A percentile compares a stretch with the other conserved stretches of the same genome.
Evolutionary conservation across 257 asterid genomes (phyloP).

Genomic region (Jacaranda copaia): DNA sequence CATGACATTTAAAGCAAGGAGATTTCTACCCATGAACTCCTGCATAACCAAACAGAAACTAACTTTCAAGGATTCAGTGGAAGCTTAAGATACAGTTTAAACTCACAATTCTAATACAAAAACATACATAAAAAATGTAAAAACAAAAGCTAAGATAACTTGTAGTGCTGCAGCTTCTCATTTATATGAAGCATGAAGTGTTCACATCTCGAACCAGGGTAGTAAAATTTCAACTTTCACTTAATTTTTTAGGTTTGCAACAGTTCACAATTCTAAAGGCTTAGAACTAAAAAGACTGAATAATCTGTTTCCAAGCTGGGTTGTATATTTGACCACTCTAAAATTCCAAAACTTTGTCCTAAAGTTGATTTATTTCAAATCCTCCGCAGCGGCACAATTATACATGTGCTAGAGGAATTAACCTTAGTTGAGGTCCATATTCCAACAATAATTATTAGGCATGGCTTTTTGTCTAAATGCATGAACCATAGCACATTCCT

Average conservation of each 20-base stretch:
- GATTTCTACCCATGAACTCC: conserved; percentile 99
- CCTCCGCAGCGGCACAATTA: background rate
- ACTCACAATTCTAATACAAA: background rate
- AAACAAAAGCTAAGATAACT: conserved; percentile 5
- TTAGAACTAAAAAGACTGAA: conserved; percentile 19
- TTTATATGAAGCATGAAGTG: conserved; percentile 18
- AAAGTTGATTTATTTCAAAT: background rate
- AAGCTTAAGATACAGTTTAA: background rate
- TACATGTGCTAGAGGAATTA: background rate
- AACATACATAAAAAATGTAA: background rate
- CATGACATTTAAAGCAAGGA: conserved; percentile 96
- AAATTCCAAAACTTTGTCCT: conserved; percentile 10
- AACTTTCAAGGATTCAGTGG: conserved; percentile 17
- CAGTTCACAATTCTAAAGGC: background rate
- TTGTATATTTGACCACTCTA: conserved; percentile 4
- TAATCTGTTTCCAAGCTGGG: background rate
- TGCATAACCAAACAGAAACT: conserved; percentile 41
- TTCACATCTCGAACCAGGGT: background rate
- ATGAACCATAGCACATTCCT: background rate
- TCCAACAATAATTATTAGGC: background rate
- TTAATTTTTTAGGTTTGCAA: background rate
- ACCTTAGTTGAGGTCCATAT: conserved; percentile 5
- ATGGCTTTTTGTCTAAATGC: background rate
- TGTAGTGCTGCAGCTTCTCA: conserved; percentile 14
- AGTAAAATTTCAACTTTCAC: background rate